Base-by-base conservation (phyloP, 768 basidiomycete species). In the Thelephora ganbajun region DNA sequence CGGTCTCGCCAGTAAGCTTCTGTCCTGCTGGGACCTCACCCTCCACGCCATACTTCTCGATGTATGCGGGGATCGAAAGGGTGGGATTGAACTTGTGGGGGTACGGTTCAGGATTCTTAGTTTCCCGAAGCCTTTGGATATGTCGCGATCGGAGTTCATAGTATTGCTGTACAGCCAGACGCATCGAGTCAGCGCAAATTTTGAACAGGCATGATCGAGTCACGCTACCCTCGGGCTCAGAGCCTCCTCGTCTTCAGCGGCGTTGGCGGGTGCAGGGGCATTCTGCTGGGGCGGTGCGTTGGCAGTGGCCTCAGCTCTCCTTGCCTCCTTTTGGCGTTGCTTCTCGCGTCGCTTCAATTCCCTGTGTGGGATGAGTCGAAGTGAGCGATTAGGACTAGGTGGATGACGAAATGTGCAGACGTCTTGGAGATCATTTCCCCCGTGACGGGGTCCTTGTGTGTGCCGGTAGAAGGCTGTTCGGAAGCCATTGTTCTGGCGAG, bases 1-100 rank as follows among this genome's bases (percentile, higher is more conserved):
- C 87, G 1, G 51, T 66, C 3, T 63, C 63, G 3, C 64, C 69
- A 7, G 80, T 73, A 1, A 87, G 68, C 69, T 80, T 83, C 58
- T 70, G 66, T 19, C 86, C 87, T 19, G 79, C 54, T 3, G 70
- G 56, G 51, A 94, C 77, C 63, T 76, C 73, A 46, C 83, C 86
- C 44, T 88, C 83, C 6, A 56, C 19, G 22, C 86, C 84, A 57
- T 88, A 98, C 47, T 73, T 65, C 4, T 71, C 62, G 62, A 98
- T 75, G 66, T 81, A 99, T 4, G 67, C 59, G 2, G 78, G 67
- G 59, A 99, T 70, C 6, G 88, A 89, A 51, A 66, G 70, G 48
- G 82, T 70, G 18, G 97, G 93, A 55, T 94, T 64, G 69, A 99
- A 99, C 78, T 99, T 99, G 81, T 99, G 96, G 6, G 96, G 96